phyloP scores from a whole-genome alignment of 1,284 basidiomycete species.

The Boletus hoseneyae region DNA sequence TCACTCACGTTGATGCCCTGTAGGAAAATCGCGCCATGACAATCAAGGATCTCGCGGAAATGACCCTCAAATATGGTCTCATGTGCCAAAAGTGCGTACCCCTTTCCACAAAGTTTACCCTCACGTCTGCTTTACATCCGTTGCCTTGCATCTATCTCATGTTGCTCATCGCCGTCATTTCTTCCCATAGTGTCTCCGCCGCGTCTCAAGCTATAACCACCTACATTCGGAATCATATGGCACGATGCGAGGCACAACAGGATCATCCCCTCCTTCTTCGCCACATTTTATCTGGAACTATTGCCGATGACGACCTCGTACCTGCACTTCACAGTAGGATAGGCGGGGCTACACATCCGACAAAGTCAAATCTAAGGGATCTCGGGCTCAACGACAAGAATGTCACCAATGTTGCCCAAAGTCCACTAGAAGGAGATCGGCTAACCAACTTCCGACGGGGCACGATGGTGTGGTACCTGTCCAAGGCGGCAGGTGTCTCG shows the following conservation, averaged over 20 bases:
- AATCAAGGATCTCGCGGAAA: conserved; percentile 75
- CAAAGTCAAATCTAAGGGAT: conserved; percentile 32
- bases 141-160: conserved; percentile 16
- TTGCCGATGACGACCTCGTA: conserved; percentile 67
- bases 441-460: conserved; percentile 73
- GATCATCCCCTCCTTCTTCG: conserved; percentile 70
- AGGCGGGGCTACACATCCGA: conserved; percentile 58
- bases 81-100: conserved; percentile 67
- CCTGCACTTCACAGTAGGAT: conserved; percentile 64
- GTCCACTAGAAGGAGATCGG: conserved; percentile 36
- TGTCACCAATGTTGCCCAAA: conserved; percentile 1
- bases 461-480: conserved; percentile 76
- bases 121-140: conserved; percentile 5
- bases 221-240: conserved; percentile 67
- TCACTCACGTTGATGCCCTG: conserved; percentile 5
- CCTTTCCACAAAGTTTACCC: conserved; percentile 5
- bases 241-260: conserved; percentile 64
- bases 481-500: conserved; percentile 64
- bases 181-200: conserved; percentile 54
- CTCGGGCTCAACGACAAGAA: conserved; percentile 11
- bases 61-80: conserved; percentile 59
- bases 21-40: conserved; percentile 79
- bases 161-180: conserved; percentile 11
- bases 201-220: conserved; percentile 77
- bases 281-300: conserved; percentile 68